These are phyloP conservation scores for Podila epigama DNA, from an alignment of 192 early-diverging fungal genomes.

Conservation along the genomic window DNA sequence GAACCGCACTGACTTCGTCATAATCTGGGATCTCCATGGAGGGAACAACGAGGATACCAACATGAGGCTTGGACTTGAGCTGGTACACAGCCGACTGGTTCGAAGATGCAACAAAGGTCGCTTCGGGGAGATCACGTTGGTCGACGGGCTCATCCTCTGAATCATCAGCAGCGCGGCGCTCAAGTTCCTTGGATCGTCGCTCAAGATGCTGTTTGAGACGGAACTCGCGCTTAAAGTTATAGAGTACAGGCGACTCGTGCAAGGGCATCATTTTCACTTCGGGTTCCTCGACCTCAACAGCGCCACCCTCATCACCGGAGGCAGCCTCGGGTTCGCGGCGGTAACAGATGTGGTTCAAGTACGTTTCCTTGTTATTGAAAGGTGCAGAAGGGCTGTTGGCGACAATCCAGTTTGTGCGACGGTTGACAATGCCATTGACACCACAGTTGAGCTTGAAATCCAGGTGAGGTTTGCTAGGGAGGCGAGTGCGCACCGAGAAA, in stretches of 20 bases:
- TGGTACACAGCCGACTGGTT: slow-evolving; percentile 14
- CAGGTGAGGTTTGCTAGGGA: neutral
- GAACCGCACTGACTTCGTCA: neutral
- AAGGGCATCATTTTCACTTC: neutral
- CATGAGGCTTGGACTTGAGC: slow-evolving; percentile 16
- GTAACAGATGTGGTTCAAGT: neutral
- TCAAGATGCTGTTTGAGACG: neutral
- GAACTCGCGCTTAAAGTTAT: neutral
- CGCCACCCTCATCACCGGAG: too few species aligned
- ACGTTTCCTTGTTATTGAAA: neutral
- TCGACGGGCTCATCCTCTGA: neutral
- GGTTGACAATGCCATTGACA: neutral
- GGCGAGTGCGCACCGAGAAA: neutral
- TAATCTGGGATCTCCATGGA: neutral
- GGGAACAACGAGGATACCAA: slow-evolving; percentile 7
- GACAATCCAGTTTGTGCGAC: neutral
- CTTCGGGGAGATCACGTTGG: neutral
- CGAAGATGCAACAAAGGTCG: neutral
- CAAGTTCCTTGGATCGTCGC: neutral
- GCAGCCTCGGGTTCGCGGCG: neutral
- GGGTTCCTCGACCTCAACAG: neutral
- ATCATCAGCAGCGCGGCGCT: neutral
- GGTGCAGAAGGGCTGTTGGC: neutral
- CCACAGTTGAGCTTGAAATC: slow-evolving; percentile 2
- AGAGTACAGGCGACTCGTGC: neutral